These are phyloP conservation scores for Blastomyces silverae DNA, from an alignment of 2,329 filamentous ascomycete genomes.

Conservation along the genomic window DNA sequence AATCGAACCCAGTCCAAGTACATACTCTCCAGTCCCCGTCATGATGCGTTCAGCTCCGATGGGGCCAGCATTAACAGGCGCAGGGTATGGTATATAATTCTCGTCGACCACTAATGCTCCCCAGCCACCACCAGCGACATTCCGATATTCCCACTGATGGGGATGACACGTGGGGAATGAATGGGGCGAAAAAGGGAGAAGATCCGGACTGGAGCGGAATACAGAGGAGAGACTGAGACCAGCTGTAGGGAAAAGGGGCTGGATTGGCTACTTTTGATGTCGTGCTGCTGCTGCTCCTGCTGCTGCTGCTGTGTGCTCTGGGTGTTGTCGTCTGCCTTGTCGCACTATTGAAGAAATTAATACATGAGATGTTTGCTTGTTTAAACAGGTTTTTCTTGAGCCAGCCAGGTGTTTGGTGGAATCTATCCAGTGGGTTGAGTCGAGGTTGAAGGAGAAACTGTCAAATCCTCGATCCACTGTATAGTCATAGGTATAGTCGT, in stretches of 20 bases:
- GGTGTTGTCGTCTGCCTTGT: neutral
- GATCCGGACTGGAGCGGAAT: neutral
- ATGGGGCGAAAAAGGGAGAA: constrained; percentile 2
- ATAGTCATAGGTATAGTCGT: too few relatives aligned
- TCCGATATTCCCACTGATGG: neutral
- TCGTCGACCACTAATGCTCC: neutral
- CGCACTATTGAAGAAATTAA: neutral
- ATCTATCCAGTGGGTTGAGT: neutral
- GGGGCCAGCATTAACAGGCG: neutral
- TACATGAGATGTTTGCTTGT: neutral
- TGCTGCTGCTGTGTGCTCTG: neutral
- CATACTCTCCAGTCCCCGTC: neutral
- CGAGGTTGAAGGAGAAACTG: neutral
- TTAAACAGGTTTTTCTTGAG: neutral
- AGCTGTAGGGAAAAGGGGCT: neutral
- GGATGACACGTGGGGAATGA: constrained; percentile 13
- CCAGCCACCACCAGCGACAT: neutral
- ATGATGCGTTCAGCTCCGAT: constrained; percentile 9
- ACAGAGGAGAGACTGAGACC: neutral
- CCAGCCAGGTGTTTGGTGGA: neutral
- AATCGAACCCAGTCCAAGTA: neutral
- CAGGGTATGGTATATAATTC: neutral
- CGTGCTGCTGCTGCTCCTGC: neutral
- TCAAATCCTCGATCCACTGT: too few relatives aligned
- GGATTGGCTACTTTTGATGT: neutral